Base-by-base conservation (phyloP, 1,139 yeast species). In the Saccharomycopsis hybrid region DNA sequence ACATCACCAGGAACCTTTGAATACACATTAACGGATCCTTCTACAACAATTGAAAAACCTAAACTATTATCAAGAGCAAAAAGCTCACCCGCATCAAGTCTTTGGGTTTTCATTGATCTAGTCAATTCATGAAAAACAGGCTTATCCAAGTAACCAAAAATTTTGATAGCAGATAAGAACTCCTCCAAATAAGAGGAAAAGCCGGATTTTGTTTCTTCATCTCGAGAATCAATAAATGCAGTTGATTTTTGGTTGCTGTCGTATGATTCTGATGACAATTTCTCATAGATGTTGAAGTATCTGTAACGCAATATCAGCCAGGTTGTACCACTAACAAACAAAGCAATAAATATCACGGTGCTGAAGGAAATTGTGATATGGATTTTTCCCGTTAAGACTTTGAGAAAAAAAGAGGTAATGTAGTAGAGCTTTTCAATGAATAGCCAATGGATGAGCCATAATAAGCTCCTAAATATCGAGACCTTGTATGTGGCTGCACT, bases 31-130 rank as follows among this genome's bases (percentile, higher is more conserved):
- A 90, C 78, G 8, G 81, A 76, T 0, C 98, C 98, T 59, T 90
- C 97, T 1, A 90, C 96, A n/a, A 92, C 96, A 46, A 92, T 85
- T 41, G 92, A 82, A 61, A 92, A 89, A 1, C 97, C 97, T 28
- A 84, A 69, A 24, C 80, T 75, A 51, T 85, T 92, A 56, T 84
- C 85, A 44, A 90, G 67, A 47, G 80, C 74, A 40, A 92, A 66
- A 3, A 84, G 74, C 63, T 92, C 97, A 43, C 89, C 94, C 5
- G 78, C 74, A 35, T 82, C 81, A 42, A 92, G 65, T 57, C 87
- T 85, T 61, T 88, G 90, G 1, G 97, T 92, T 47, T 87, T 85
- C 90, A 92, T 86, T 54, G 85, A 86, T 60, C 86, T 84, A 4
- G 97, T 90, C 58, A 92, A 72, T 60, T 90, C 97, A 61, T 90